These are phyloP conservation scores for Suhomyces atakaporum DNA, from an alignment of 1,139 yeast genomes.

Conservation along the genomic window DNA sequence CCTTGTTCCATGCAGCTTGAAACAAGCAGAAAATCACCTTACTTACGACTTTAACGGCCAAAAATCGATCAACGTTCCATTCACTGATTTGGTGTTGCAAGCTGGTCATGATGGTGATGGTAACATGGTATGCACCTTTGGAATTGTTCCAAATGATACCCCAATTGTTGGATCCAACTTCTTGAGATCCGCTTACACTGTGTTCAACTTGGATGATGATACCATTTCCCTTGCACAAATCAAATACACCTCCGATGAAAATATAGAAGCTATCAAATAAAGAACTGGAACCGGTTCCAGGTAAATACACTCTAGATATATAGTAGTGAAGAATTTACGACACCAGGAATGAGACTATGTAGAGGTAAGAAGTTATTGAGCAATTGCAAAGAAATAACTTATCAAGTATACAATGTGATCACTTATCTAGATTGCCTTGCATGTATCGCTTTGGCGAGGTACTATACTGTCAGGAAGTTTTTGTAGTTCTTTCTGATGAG, in stretches of 20 bases:
- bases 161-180: constrained; percentile 39
- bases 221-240: constrained; percentile 41
- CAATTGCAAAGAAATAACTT: no score
- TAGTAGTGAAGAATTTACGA: no score
- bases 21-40: constrained; percentile 25
- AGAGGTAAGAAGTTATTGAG: no score
- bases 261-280: constrained; percentile 21
- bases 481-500: no score
- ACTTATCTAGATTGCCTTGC: no score
- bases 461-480: no score
- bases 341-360: no score
- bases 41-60: constrained; percentile 30
- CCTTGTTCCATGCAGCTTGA: constrained; percentile 33
- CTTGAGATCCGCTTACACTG: constrained; percentile 39
- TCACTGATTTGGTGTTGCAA: constrained; percentile 24
- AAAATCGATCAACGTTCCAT: constrained; percentile 27
- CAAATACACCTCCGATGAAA: constrained; percentile 28
- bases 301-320: not conserved
- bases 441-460: no score
- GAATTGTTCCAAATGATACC: constrained; percentile 17
- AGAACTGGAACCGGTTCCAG: constrained; percentile 5
- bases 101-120: constrained; percentile 18
- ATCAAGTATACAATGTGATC: no score
- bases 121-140: constrained; percentile 18
- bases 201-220: constrained; percentile 41